A percentile compares a stretch with the other conserved stretches of the same genome.
Conservation (phyloP, 2,329 filamentous ascomycete genomes). For the Aspergillus alliaceus region DNA sequence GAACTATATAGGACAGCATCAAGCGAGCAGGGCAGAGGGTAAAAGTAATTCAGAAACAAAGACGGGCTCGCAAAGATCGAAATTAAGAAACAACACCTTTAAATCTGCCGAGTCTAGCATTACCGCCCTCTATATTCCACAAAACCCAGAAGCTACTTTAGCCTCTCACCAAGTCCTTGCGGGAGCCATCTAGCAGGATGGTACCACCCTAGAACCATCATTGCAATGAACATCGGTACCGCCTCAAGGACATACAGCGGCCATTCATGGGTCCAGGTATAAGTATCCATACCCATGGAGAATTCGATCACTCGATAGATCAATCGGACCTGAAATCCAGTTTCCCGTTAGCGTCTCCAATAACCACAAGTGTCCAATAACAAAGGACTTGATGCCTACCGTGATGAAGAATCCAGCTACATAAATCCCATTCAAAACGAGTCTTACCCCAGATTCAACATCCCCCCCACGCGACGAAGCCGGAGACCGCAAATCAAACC, state of each 20-base stretch:
- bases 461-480: conserved; percentile 4
- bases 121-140: not conserved
- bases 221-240: conserved; percentile 46
- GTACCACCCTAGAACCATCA: conserved; percentile 51
- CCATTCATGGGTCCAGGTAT: conserved; percentile 54
- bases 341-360: not conserved
- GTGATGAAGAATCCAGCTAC: conserved; percentile 48
- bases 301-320: conserved; percentile 57
- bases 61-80: not conserved
- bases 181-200: conserved; percentile 48
- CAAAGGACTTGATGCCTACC: conserved; percentile 26
- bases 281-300: conserved; percentile 51
- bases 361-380: not conserved
- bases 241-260: conserved; percentile 55
- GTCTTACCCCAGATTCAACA: conserved; percentile 37
- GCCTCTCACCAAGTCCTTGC: conserved; percentile 4
- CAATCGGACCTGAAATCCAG: conserved; percentile 45
- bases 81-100: not conserved
- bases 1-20: not conserved
- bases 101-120: not conserved
- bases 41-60: not conserved
- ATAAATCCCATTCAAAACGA: conserved; percentile 45
- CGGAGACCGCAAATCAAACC: conserved; percentile 35
- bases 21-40: not conserved
- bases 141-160: not conserved